Conservation (phyloP, 768 basidiomycete species). For the Suillus ampliporus region DNA sequence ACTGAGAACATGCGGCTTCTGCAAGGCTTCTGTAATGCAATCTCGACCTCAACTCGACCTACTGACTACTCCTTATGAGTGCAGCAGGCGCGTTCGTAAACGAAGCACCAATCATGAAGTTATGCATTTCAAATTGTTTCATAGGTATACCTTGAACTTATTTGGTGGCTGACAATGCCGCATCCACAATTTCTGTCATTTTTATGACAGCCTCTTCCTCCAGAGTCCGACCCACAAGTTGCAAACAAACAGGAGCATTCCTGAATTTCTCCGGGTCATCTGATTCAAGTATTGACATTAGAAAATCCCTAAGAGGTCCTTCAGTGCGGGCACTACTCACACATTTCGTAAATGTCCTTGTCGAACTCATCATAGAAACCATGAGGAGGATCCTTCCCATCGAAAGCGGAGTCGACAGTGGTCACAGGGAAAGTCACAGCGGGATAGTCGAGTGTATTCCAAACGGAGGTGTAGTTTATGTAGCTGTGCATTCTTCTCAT, state of each 20-base stretch:
- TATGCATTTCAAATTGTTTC: too few relatives aligned
- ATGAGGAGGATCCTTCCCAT: conserved; percentile 49
- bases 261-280: conserved; percentile 62
- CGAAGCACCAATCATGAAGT: too few relatives aligned
- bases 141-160: too few relatives aligned
- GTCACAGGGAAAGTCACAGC: conserved; percentile 68
- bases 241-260: conserved; percentile 66
- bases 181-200: conserved; percentile 69
- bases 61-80: too few relatives aligned
- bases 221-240: conserved; percentile 68
- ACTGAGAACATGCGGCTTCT: too few relatives aligned
- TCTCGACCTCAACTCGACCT: too few relatives aligned
- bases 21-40: too few relatives aligned
- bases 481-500: conserved; percentile 38
- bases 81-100: too few relatives aligned
- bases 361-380: conserved; percentile 56
- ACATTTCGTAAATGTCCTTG: conserved; percentile 53
- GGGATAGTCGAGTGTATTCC: conserved; percentile 71
- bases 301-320: background rate
- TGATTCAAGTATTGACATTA: conserved; percentile 27
- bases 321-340: conserved; percentile 46
- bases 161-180: conserved; percentile 46
- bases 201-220: conserved; percentile 79
- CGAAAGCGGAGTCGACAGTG: conserved; percentile 57
- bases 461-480: conserved; percentile 60